Evolutionary conservation across 371 early-diverging fungal genomes (phyloP), one percentile per base, ranked within the genome.

Genomic region (Chytridium lagenaria): DNA sequence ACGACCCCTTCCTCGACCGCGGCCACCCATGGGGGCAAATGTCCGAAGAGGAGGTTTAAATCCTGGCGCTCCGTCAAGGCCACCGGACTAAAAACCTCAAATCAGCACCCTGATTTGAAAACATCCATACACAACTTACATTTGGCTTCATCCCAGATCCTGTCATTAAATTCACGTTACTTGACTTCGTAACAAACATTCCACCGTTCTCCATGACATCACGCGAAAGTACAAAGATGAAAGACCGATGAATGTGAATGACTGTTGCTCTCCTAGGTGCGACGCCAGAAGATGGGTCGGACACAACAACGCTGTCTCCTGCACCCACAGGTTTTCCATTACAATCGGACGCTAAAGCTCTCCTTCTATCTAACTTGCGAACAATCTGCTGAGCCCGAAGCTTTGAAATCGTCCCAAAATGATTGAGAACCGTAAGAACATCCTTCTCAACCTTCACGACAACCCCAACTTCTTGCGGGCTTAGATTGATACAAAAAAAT

Each of bases 391-490:
- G 91, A 0, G 87, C 90, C 30, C 89, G 80, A 30, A 94, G 84
- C 28, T 87, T 88, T 52, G 89, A 84, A 31, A 90, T 75, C 65
- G 87, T 88, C 34, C 92, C 93, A 73, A 89, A 89, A 77, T 95
- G 93, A 77, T 94, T 93, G 59, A 97, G 72, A 30, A 97, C 87
- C 28, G 89, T 89, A 70, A 91, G 86, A 10, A 85, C 80, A 72
- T 92, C 93, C 50, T 88, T 85, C 37, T 95, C 94, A 23, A 93
- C 87, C 72, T 93, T 92, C 33, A 93, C 86, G 59, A 98, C 91
- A 1, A 96, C 89, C 72, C 95, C 99, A 19, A 93, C 90, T 31
- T 82, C 85, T 28, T 66, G 66, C 2, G 66, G 66, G 37, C 66
- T 66, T 38, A 26, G 2, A 26, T 38, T 36, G 69, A 71, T 30